Conservation (phyloP, 805 yeast species). For the Lipomyces japonicus region DNA sequence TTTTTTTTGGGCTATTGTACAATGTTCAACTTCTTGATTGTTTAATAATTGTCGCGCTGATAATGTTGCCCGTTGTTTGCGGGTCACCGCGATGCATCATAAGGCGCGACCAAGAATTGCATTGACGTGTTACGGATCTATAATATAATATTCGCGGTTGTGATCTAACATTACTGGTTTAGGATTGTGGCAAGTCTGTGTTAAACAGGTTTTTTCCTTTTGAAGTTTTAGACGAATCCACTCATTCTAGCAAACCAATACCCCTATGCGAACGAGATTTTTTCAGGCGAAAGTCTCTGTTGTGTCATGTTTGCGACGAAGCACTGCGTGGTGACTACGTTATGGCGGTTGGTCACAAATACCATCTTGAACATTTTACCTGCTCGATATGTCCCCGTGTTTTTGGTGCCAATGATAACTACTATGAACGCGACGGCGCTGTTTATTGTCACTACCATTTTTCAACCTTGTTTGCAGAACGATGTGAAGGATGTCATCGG, state of each 20-base stretch:
- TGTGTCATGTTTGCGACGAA: constrained; percentile 80
- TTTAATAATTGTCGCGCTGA: constrained; percentile 1
- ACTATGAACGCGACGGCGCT: constrained; percentile 77
- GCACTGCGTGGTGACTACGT: constrained; percentile 91
- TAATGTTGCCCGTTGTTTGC: no score
- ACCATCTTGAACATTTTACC: constrained; percentile 92
- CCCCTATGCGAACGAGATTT: constrained; percentile 90
- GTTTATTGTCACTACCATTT: constrained; percentile 92
- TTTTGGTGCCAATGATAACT: constrained; percentile 87
- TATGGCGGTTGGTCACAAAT: constrained; percentile 86
- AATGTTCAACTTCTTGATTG: neutral
- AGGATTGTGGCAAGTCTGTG: constrained; percentile 75
- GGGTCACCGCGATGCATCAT: neutral
- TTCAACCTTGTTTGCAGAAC: constrained; percentile 76
- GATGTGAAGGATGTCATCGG: constrained; percentile 89
- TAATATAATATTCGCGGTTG: neutral
- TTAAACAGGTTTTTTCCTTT: constrained; percentile 85
- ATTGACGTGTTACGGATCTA: neutral
- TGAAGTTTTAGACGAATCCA: constrained; percentile 40
- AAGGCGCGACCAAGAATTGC: neutral
- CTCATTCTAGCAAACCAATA: constrained; percentile 33
- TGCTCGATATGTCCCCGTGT: constrained; percentile 82
- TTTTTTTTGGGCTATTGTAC: neutral
- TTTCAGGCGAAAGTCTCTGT: constrained; percentile 74
- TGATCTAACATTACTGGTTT: neutral